Conservation (phyloP, 805 yeast species). For the Kazachstania taianensis region DNA sequence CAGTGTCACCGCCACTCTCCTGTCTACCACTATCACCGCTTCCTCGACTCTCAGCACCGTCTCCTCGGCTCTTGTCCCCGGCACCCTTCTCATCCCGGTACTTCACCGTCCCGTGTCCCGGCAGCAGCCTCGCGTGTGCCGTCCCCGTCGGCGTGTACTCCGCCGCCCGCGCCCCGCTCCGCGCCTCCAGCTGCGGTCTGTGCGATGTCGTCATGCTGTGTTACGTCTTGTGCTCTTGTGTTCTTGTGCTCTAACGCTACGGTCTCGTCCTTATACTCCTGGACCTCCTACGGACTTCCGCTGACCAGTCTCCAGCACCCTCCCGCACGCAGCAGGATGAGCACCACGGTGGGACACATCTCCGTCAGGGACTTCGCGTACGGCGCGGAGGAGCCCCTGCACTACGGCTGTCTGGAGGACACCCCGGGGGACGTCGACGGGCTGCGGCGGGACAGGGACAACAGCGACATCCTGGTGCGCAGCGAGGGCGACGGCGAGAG, state of each 20-base stretch:
- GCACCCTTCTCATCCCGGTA: conserved; percentile 9
- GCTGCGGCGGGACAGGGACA: conserved; percentile 8
- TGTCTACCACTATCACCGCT: no score
- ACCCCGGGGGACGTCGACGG: no score
- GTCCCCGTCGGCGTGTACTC: conserved; percentile 35
- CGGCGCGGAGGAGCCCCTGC: conserved; percentile 54
- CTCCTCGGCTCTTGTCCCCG: conserved; percentile 1
- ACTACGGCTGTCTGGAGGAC: conserved; percentile 43
- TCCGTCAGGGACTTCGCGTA: conserved; percentile 80
- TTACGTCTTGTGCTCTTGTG: no score
- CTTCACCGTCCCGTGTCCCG: conserved; percentile 47
- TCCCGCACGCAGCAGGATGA: no score
- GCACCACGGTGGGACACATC: conserved; percentile 26
- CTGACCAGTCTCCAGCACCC: no score
- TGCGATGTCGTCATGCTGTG: conserved; percentile 68
- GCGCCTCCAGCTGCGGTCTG: conserved; percentile 59
- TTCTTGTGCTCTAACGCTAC: no score
- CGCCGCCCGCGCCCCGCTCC: conserved; percentile 39
- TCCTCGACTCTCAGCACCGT: not conserved
- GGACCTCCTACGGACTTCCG: no score
- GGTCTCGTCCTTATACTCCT: no score
- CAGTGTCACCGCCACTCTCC: conserved; percentile 8
- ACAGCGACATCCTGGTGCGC: not conserved
- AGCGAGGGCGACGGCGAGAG: not conserved
- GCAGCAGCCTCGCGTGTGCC: conserved; percentile 42